Conservation (phyloP, 1,284 basidiomycete genomes). For the Malassezia arunalokei region DNA sequence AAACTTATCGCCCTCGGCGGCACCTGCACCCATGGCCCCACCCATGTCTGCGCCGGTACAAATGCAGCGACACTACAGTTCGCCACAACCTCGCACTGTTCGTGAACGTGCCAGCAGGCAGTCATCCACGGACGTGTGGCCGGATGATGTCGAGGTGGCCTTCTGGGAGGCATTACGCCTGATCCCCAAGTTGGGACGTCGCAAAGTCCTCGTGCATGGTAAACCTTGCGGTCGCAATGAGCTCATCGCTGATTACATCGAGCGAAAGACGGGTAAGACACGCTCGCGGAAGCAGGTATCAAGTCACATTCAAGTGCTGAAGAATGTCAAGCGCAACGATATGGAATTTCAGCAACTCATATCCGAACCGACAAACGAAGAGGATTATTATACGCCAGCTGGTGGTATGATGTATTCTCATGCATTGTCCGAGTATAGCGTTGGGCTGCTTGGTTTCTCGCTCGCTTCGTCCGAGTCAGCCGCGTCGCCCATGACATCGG, state of each 20-base stretch:
- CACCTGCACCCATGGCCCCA: background rate
- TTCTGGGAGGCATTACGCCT: conserved; percentile 48
- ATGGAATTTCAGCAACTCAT: conserved; percentile 45
- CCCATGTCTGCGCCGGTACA: background rate
- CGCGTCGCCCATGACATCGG: conserved; percentile 3
- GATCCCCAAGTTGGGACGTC: conserved; percentile 49
- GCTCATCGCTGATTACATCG: conserved; percentile 51
- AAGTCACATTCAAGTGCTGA: conserved; percentile 46
- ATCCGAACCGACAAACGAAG: conserved; percentile 39
- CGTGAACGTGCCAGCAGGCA: conserved; percentile 22
- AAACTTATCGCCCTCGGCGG: background rate
- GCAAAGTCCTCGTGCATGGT: conserved; percentile 50
- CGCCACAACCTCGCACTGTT: conserved; percentile 8
- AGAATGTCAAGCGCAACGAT: conserved; percentile 46
- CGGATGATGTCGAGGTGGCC: conserved; percentile 48
- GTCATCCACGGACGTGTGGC: conserved; percentile 48
- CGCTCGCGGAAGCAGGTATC: conserved; percentile 46
- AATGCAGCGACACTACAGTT: conserved; percentile 14
- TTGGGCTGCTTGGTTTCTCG: conserved; percentile 29
- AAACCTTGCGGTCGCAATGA: conserved; percentile 52
- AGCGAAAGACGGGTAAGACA: conserved; percentile 47
- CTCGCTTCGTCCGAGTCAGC: conserved; percentile 1
- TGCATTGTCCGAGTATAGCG: conserved; percentile 40
- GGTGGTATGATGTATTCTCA: conserved; percentile 46
- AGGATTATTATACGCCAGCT: conserved; percentile 45